Percentiles rank a stretch among this genome's conserved stretches.
Evolutionary conservation across 148 eudicot genomes (phyloP).

Genomic region (Amaranthus palmeri): DNA sequence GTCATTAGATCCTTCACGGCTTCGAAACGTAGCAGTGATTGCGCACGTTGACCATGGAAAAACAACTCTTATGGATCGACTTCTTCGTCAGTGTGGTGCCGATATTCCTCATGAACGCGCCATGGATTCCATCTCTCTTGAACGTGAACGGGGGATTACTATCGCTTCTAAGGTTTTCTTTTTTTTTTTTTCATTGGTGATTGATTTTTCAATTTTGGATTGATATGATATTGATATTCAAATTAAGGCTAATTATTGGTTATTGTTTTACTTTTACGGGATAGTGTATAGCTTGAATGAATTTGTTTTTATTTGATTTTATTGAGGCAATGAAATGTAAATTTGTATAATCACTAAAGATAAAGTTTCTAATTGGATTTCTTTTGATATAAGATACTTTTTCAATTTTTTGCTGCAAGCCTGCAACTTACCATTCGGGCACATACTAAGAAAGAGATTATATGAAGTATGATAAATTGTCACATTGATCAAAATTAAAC

Average conservation of each 20-base stretch:
- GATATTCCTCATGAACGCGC: constrained; percentile 92
- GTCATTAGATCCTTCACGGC: constrained; percentile 57
- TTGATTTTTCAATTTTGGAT: not conserved
- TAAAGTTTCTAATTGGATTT: too few species aligned
- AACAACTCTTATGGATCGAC: constrained; percentile 95
- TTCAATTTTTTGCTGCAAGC: too few species aligned
- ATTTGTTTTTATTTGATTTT: too few species aligned
- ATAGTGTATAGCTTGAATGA: too few species aligned
- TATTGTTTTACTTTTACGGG: not conserved
- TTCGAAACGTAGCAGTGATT: constrained; percentile 88
- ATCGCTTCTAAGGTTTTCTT: constrained; percentile 72
- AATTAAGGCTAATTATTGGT: not conserved
- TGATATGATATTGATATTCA: not conserved
- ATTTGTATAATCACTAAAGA: too few species aligned
- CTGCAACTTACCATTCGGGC: too few species aligned
- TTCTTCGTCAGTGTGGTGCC: constrained; percentile 91
- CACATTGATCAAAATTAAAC: too few species aligned
- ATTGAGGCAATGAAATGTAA: too few species aligned
- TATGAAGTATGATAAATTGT: too few species aligned
- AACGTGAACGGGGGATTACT: constrained; percentile 93
- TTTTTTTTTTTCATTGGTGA: constrained; percentile 6
- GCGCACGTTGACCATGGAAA: constrained; percentile 97
- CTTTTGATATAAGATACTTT: too few species aligned
- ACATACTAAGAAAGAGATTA: too few species aligned
- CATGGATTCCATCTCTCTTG: constrained; percentile 70